These are phyloP conservation scores for Artemisia tridentata DNA, from an alignment of 129 eudicot species.

Conservation along the genomic window DNA sequence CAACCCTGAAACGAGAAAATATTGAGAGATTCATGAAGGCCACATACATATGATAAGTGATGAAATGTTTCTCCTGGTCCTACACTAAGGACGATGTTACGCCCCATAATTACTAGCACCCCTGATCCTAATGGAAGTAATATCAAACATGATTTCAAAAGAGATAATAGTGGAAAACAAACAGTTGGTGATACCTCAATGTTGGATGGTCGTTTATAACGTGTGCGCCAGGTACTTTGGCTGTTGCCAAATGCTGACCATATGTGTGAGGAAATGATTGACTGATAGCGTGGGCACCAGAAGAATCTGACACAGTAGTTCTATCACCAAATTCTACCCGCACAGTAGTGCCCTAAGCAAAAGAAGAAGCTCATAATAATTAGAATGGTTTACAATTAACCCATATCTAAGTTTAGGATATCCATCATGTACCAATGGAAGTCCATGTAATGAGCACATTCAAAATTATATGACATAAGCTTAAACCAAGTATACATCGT, in stretches of 20 bases:
- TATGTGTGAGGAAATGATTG: slow-evolving; percentile 80
- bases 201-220: slow-evolving; percentile 71
- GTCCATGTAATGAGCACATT: too few relatives aligned
- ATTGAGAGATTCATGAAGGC: too few relatives aligned
- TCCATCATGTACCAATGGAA: neutral
- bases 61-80: too few relatives aligned
- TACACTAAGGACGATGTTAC: neutral
- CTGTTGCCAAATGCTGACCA: slow-evolving; percentile 75
- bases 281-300: slow-evolving; percentile 69
- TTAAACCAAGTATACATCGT: too few relatives aligned
- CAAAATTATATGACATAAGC: too few relatives aligned
- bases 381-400: neutral
- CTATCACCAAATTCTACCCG: slow-evolving; percentile 80
- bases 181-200: slow-evolving; percentile 44
- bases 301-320: slow-evolving; percentile 65
- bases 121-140: neutral
- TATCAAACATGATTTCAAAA: neutral
- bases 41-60: too few relatives aligned
- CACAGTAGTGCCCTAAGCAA: neutral
- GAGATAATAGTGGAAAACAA: neutral
- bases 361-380: slow-evolving; percentile 3
- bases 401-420: slow-evolving; percentile 4
- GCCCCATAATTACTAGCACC: neutral
- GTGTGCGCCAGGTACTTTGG: slow-evolving; percentile 79
- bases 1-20: too few relatives aligned